Evolutionary conservation across 257 asterid genomes (phyloP), one percentile per base, ranked within the genome.

Genomic region (Verbascum thapsus): DNA sequence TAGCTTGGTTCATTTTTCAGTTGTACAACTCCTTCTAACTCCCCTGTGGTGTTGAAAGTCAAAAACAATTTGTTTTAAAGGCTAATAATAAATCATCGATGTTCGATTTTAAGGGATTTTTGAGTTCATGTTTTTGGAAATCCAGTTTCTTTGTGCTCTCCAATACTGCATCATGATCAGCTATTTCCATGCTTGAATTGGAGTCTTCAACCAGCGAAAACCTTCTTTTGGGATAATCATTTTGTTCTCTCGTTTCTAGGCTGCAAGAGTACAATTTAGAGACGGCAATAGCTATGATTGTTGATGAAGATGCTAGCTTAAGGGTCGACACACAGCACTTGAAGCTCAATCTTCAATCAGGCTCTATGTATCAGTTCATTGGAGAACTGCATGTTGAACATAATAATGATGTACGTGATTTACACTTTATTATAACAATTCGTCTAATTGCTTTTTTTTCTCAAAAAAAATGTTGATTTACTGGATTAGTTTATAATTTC

Each of bases 351-450:
- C 77, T 91, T 64, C 86, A 85, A 11, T 5, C 59, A 11, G 95
- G 92, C 55, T 88, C 96, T 5, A 66, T 82, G 57, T 86, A 83
- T 67, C 97, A 91, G 73, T 91, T 91, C 78, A 89, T 91, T 12
- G 98, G 96, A 32, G 98, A 91, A 72, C 76, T 94, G 57, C 81
- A 76, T 47, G 73, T 89, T 17, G 80, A 81, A 13, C 82, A 91
- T 64, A 17, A 34, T 56, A 61, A 77, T 58, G 84, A 92, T 94
- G 99, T 92, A 72, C 13, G 60, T 12, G 23, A 6, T 50, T 47
- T 51, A 7, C 44, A 26, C 20, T 57, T 74, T 76, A 19, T 55
- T 16, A 34, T 38, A 17, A 12, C 40, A 6, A 16, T 32, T 6
- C 4, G 11, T 17, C 11, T 41, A n/a, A 17, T 26, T 39, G 41